Evolutionary conservation across 805 yeast species (phyloP), one percentile per base, ranked within the genome.

Genomic region (Barnettozyma populi): DNA sequence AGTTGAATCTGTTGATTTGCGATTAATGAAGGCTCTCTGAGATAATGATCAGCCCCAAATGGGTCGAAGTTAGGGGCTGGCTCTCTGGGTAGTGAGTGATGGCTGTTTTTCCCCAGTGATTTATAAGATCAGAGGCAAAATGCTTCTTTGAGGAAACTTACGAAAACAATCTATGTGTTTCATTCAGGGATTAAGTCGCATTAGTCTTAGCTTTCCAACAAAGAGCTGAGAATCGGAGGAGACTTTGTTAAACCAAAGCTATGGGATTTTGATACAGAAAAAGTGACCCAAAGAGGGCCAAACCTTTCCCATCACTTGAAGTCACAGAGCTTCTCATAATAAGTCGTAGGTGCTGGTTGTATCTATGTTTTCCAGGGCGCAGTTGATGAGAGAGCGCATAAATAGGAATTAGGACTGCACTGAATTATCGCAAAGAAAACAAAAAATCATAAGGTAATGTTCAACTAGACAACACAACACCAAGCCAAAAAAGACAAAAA

Each of bases 61-160:
- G 3, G 79, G 76, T 54, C 55, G 55, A 14, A 94, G 94, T 0
- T 88, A 84, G 82, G 95, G 94, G 1, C 73, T 80, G 0, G 79
- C 0, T 76, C 84, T 0, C 65, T 87, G 47, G 67, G 66, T 5
- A 65, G 79, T 29, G 95, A 87, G 82, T 56, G 95, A 87, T 61
- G 95, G 87, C 64, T 87, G 74, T 60, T 86, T 86, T 62, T 83
- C 92, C n/a, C n/a, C 0, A 68, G 79, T 21, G 86, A 86, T 62
- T 64, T 87, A 47, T 55, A 73, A 1, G 70, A 62, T n/a, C 72
- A 69, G 1, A 76, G 70, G 39, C 55, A 68, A 31, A 47, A 59
- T 9, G 31, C 51, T 2, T 72, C 85, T 1, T 86, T 88, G 62
- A 90, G 87, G 3, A 63, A 63, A 36, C 60, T 86, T 3, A 49